Evolutionary conservation across 768 basidiomycete genomes (phyloP).

Genomic region (Myochromella boudieri): DNA sequence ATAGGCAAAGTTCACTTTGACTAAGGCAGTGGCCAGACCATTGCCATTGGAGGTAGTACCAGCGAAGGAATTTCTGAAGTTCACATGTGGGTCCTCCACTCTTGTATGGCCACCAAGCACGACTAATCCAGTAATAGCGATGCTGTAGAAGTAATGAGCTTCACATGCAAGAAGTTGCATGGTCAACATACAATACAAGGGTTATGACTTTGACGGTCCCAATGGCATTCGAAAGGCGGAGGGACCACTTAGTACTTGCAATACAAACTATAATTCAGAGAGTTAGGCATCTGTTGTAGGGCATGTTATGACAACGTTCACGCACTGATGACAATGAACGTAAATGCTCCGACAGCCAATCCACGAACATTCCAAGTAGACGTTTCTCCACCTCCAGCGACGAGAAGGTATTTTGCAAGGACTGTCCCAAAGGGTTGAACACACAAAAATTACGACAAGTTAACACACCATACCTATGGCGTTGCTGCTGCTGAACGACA

Average conservation of each 20-base stretch:
- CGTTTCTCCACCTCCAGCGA: constrained; percentile 27
- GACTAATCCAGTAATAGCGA: constrained; percentile 58
- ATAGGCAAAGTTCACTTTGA: constrained; percentile 40
- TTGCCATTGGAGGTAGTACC: constrained; percentile 52
- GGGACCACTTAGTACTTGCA: constrained; percentile 35
- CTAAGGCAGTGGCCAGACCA: constrained; percentile 36
- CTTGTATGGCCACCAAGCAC: constrained; percentile 59
- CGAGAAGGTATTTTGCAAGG: constrained; percentile 35
- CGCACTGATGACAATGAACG: constrained; percentile 29
- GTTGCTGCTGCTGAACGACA: constrained; percentile 38
- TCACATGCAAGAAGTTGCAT: not conserved
- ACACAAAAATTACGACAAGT: not conserved
- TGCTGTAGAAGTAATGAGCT: constrained; percentile 16
- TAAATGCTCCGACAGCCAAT: constrained; percentile 33
- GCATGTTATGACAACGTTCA: not conserved
- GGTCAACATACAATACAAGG: constrained; percentile 26
- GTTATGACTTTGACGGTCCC: constrained; percentile 32
- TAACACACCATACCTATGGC: constrained; percentile 29
- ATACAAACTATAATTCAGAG: constrained; percentile 26
- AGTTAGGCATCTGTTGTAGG: not conserved
- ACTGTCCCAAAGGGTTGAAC: constrained; percentile 19
- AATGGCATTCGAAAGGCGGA: constrained; percentile 33
- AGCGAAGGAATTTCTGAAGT: constrained; percentile 57
- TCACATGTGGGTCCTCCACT: constrained; percentile 54
- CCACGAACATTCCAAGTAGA: constrained; percentile 34